Percentiles rank a stretch among this genome's conserved stretches.
phyloP scores from a whole-genome alignment of 2,329 filamentous ascomycete genomes.

The Paecilomyces formosus region DNA sequence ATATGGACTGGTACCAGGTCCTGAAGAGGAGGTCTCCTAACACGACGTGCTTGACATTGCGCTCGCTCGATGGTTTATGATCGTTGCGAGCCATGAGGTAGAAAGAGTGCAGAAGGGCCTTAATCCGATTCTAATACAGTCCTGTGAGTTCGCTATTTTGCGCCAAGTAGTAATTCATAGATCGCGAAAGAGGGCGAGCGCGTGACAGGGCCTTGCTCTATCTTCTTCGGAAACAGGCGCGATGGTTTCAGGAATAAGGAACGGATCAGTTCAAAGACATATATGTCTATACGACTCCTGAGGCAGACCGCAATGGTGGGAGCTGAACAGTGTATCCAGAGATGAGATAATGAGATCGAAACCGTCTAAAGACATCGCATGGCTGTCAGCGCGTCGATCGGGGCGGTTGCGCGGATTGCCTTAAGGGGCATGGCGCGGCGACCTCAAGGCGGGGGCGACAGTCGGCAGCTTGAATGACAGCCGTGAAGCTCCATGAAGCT shows the following conservation, averaged over 20 bases:
- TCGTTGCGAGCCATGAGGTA: constrained; percentile 21
- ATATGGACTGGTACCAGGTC: constrained; percentile 91
- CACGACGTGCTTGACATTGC: constrained; percentile 81
- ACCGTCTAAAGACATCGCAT: background rate
- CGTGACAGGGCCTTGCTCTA: background rate
- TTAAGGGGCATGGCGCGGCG: background rate
- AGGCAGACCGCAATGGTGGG: background rate
- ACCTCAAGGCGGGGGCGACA: background rate
- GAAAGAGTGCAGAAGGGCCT: background rate
- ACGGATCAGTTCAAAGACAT: background rate
- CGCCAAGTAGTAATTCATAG: background rate
- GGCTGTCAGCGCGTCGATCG: background rate
- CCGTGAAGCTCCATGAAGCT: background rate
- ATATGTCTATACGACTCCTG: background rate
- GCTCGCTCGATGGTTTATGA: constrained; percentile 42
- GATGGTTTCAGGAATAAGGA: background rate
- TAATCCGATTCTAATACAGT: background rate
- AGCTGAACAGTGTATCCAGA: background rate
- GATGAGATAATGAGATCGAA: background rate
- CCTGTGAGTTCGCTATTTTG: background rate
- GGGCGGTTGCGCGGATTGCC: background rate
- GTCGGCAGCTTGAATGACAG: background rate
- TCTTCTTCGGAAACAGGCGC: background rate
- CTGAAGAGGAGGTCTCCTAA: constrained; percentile 77
- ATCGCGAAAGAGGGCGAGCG: background rate